Conservation (phyloP, 768 basidiomycete species). For the Suillus subaureus region DNA sequence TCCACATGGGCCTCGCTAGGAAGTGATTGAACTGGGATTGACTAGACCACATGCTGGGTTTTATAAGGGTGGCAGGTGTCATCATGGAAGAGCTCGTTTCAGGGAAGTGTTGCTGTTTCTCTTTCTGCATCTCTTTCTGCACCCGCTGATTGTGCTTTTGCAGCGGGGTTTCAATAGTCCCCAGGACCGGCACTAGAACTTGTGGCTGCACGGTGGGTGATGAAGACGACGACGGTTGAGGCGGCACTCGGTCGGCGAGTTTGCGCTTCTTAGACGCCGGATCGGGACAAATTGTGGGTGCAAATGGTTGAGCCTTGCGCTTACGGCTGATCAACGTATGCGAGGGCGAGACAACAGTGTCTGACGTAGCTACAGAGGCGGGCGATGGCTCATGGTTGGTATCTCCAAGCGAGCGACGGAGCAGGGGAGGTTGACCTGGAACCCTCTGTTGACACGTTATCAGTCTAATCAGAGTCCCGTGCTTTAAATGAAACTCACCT, state of each 20-base stretch:
- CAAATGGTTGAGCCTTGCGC: neutral
- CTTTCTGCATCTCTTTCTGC: neutral
- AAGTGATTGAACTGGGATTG: neutral
- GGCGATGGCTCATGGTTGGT: neutral
- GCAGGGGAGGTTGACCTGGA: constrained; percentile 28
- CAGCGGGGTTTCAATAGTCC: neutral
- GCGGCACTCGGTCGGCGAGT: neutral
- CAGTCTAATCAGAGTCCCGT: neutral
- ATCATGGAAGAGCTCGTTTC: neutral
- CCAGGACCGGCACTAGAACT: neutral
- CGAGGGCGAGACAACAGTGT: neutral
- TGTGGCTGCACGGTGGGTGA: neutral
- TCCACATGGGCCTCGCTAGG: neutral
- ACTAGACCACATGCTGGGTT: neutral
- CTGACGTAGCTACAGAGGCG: neutral
- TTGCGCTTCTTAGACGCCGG: neutral
- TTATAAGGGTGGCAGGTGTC: neutral
- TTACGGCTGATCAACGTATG: neutral
- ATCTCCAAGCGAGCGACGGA: constrained; percentile 7
- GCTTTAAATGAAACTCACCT: constrained; percentile 16
- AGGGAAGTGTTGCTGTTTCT: neutral
- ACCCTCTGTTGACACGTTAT: constrained; percentile 20
- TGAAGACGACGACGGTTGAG: neutral
- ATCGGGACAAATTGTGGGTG: neutral
- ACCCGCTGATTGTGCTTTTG: neutral